These are phyloP conservation scores for Epichloe gansuensis DNA, from an alignment of 2,329 filamentous ascomycete species.

Conservation along the genomic window DNA sequence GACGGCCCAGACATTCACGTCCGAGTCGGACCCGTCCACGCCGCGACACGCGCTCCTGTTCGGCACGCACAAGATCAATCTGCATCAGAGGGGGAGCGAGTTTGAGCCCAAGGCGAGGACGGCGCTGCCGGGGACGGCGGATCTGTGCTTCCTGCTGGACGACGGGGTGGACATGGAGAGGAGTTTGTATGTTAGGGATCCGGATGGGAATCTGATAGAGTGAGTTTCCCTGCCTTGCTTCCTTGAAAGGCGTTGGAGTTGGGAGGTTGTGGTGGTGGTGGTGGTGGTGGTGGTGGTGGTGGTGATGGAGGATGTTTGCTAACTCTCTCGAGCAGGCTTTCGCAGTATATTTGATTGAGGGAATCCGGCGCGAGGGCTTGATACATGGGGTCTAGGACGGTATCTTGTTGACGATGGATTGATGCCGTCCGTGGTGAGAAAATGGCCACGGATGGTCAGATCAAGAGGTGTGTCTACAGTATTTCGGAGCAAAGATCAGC, in stretches of 20 bases:
- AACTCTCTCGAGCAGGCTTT: neutral
- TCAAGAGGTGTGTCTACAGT: too few relatives aligned
- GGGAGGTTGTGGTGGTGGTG: too few relatives aligned
- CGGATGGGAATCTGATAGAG: slow-evolving; percentile 51
- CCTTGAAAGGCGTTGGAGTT: neutral
- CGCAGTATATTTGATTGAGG: neutral
- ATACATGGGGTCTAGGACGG: too few relatives aligned
- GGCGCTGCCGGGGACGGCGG: slow-evolving; percentile 42
- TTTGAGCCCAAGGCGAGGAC: slow-evolving; percentile 45
- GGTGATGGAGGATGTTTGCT: neutral
- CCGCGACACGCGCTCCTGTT: slow-evolving; percentile 41
- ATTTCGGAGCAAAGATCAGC: too few relatives aligned
- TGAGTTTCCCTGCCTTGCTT: slow-evolving; percentile 21
- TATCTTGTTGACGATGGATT: neutral
- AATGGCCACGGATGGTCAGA: too few relatives aligned
- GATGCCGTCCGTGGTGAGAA: neutral
- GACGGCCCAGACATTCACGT: slow-evolving; percentile 37
- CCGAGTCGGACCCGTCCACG: slow-evolving; percentile 20
- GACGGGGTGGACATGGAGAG: slow-evolving; percentile 30
- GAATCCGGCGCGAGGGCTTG: too few relatives aligned
- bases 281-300: too few relatives aligned
- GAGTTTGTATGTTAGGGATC: slow-evolving; percentile 48
- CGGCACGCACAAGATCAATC: slow-evolving; percentile 47
- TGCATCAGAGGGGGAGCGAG: slow-evolving; percentile 43
- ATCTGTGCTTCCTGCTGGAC: slow-evolving; percentile 46